Conservation (phyloP, 257 asterid species). For the Galeopsis tetrahit region DNA sequence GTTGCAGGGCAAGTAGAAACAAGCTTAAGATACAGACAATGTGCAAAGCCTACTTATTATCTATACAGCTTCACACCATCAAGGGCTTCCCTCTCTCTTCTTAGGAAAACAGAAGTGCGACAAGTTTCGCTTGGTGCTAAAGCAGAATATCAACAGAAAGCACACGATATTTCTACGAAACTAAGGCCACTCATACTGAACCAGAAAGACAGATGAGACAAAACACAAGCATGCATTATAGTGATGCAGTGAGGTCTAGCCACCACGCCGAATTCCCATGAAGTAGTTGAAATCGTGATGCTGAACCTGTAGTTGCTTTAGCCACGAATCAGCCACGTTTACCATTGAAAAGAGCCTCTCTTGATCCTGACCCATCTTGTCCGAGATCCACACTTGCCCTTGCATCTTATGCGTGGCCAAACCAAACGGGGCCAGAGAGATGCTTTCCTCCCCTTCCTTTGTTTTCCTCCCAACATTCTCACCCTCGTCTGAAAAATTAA, state of each 20-base stretch:
- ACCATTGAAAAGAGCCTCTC: conserved; percentile 63
- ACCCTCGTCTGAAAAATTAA: conserved; percentile 39
- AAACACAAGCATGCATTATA: conserved; percentile 24
- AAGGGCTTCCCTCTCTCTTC: conserved; percentile 9
- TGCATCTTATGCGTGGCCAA: conserved; percentile 71
- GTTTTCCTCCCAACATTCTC: conserved; percentile 36
- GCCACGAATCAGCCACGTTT: conserved; percentile 93
- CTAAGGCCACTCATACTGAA: conserved; percentile 18
- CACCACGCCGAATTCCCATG: conserved; percentile 65
- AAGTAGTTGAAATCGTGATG: conserved; percentile 93
- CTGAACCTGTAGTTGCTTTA: conserved; percentile 83
- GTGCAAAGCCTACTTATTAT: conserved; percentile 11
- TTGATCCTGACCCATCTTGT: conserved; percentile 45
- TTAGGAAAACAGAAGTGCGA: not conserved
- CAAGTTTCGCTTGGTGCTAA: not conserved
- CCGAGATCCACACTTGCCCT: conserved; percentile 65
- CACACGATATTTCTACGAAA: conserved; percentile 4
- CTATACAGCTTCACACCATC: conserved; percentile 3
- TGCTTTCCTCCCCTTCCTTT: conserved; percentile 39
- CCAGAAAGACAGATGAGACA: not conserved
- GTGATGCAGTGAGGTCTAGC: conserved; percentile 34
- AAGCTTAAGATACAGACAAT: conserved; percentile 14
- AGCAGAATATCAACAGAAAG: not conserved
- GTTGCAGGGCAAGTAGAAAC: not conserved
- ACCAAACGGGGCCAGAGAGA: conserved; percentile 73